These are phyloP conservation scores for Mucor racemosus DNA, from an alignment of 371 early-diverging fungal species.

Conservation along the genomic window DNA sequence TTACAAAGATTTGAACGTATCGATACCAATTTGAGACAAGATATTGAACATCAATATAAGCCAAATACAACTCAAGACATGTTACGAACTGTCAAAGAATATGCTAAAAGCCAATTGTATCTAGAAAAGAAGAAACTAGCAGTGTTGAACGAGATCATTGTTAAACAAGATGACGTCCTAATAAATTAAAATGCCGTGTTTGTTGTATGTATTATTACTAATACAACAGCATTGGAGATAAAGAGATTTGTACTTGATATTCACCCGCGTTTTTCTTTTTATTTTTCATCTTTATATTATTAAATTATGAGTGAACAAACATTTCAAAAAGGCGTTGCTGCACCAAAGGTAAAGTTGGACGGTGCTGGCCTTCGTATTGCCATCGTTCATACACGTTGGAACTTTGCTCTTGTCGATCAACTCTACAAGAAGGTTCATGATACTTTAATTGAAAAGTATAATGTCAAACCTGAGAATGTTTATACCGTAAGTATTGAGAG, in stretches of 20 bases:
- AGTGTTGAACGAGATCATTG: constrained; percentile 2
- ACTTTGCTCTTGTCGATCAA: constrained; percentile 78
- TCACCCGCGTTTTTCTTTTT: constrained; percentile 14
- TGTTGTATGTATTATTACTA: background rate
- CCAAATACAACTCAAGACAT: constrained; percentile 32
- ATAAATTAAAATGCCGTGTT: background rate
- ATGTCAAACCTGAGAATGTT: constrained; percentile 77
- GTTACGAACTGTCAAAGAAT: constrained; percentile 33
- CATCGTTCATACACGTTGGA: constrained; percentile 96
- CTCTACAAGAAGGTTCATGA: constrained; percentile 77
- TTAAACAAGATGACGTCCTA: constrained; percentile 2
- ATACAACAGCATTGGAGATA: background rate
- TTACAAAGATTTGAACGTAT: constrained; percentile 39
- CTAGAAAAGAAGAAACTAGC: constrained; percentile 44
- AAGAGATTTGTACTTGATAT: background rate
- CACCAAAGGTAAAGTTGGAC: constrained; percentile 58
- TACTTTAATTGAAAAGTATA: constrained; percentile 66
- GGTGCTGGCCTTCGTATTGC: constrained; percentile 77
- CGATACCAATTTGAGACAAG: constrained; percentile 35
- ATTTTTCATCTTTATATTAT: constrained; percentile 13
- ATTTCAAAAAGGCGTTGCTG: constrained; percentile 77
- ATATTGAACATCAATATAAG: constrained; percentile 40
- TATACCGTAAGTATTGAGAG: constrained; percentile 46
- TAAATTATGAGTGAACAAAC: constrained; percentile 40
- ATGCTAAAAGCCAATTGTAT: constrained; percentile 43